These are phyloP conservation scores for Rhizopogon rudus DNA, from an alignment of 768 basidiomycete genomes.

Conservation along the genomic window DNA sequence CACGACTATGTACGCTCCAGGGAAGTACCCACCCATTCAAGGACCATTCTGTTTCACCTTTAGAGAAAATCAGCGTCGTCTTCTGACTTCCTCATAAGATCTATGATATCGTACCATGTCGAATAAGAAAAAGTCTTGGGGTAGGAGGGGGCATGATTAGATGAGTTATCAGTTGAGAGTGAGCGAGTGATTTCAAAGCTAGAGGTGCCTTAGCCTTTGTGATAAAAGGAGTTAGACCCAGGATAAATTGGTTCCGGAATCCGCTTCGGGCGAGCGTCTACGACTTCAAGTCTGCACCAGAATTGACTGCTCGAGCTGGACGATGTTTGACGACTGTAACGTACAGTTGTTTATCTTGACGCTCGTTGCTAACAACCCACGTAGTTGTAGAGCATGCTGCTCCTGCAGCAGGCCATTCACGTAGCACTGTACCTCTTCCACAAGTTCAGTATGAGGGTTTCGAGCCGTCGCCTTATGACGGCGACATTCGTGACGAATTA, in stretches of 20 bases:
- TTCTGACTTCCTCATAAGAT: not conserved
- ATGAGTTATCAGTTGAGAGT: not conserved
- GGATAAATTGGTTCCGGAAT: not conserved
- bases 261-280: too few relatives aligned
- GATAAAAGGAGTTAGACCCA: not conserved
- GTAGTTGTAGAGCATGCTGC: slow-evolving; percentile 85
- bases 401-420: slow-evolving; percentile 34
- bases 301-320: not conserved
- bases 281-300: not conserved
- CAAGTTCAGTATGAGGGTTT: slow-evolving; percentile 84
- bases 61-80: not conserved
- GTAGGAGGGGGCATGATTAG: slow-evolving; percentile 40
- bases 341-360: not conserved
- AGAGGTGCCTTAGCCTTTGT: not conserved
- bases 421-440: slow-evolving; percentile 38
- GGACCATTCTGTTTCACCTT: slow-evolving; percentile 95
- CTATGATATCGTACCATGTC: slow-evolving; percentile 53
- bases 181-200: not conserved
- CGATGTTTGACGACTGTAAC: slow-evolving; percentile 65
- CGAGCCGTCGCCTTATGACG: slow-evolving; percentile 60
- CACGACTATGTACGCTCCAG: slow-evolving; percentile 2
- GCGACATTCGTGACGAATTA: slow-evolving; percentile 42
- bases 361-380: slow-evolving; percentile 2
- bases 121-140: slow-evolving; percentile 75
- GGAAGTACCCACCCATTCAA: slow-evolving; percentile 58